phyloP scores from a whole-genome alignment of 371 early-diverging fungal genomes.

The Batrachochytrium dendrobatidis region DNA sequence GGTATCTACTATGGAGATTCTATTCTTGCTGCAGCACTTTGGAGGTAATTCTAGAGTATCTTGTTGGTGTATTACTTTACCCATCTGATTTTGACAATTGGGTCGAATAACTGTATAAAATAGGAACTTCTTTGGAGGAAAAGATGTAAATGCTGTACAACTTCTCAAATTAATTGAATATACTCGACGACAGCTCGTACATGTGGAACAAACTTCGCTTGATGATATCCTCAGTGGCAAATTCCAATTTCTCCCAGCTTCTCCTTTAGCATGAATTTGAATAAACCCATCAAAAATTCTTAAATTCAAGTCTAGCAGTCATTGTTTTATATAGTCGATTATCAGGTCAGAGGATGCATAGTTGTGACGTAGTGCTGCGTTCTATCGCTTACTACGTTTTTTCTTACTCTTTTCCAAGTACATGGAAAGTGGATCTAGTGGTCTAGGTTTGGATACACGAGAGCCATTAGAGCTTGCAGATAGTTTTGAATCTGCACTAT shows the following conservation, averaged over 20 bases:
- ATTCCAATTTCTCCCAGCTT: conserved; percentile 10
- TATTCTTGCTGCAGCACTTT: conserved; percentile 85
- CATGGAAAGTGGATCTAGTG: background rate
- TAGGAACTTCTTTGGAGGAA: conserved; percentile 63
- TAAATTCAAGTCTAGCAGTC: too few species aligned
- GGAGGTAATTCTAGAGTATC: conserved; percentile 56
- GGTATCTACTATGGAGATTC: conserved; percentile 85
- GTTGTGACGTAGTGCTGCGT: too few species aligned
- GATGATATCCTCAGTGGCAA: conserved; percentile 12
- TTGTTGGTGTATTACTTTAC: too few species aligned
- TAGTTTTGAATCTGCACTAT: too few species aligned
- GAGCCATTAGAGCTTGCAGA: background rate
- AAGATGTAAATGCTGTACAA: conserved; percentile 49
- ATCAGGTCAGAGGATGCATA: too few species aligned
- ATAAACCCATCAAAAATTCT: too few species aligned
- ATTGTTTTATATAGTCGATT: too few species aligned
- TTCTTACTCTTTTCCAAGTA: background rate
- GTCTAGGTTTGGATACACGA: background rate
- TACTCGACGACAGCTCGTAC: conserved; percentile 55
- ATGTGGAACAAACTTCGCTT: conserved; percentile 40
- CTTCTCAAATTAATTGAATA: conserved; percentile 55
- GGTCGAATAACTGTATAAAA: background rate
- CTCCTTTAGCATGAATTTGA: too few species aligned
- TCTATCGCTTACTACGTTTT: background rate
- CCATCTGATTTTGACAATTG: too few species aligned